Base-by-base conservation (phyloP, 331 rosid species). In the Spiraea crenata region DNA sequence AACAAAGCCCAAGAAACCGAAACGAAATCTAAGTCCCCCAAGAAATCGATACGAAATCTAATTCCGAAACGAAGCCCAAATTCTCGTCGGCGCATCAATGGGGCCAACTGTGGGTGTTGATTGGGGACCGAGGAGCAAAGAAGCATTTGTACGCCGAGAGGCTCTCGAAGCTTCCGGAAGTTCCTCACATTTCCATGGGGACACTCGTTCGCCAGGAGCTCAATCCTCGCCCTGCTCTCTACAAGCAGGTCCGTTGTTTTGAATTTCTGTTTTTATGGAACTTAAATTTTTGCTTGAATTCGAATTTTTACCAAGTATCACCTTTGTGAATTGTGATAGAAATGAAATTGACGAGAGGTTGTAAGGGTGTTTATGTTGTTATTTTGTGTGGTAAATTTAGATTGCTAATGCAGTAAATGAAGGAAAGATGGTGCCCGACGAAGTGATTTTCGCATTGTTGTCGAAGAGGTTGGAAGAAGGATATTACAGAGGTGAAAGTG, bases 111-210 rank as follows among this genome's bases (percentile, higher is more conserved):
- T 92, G 93, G 91, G 92, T 85, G 40, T 62, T 90, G 87, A 90
- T 92, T 0, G 98, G 98, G 0, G 84, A 89, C 65, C 82, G 91
- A 0, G 83, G 86, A 4, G 77, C 78, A 7, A 88, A 75, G 82
- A 85, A 92, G 67, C 89, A 81, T 72, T n/a, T n/a, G n/a, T n/a
- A n/a, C n/a, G 89, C 96, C 0, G 80, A 88, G 75, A 77, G 77
- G 80, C 95, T 92, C 76, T 90, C 96, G 77, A 83, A 82, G 86
- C 92, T 92, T 77, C 86, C 88, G 3, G 77, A 85, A 69, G 93
- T 92, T 65, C 98, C 96, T 17, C 89, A 83, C 83, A 86, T 92
- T 84, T 92, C 96, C 45, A 81, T 88, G 93, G 86, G 85, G 12
- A 63, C 81, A 39, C 88, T 90, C 37, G 87, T 92, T 7, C 85